These are phyloP conservation scores for Coniella vitis DNA, from an alignment of 2,329 filamentous ascomycete species.

Conservation along the genomic window DNA sequence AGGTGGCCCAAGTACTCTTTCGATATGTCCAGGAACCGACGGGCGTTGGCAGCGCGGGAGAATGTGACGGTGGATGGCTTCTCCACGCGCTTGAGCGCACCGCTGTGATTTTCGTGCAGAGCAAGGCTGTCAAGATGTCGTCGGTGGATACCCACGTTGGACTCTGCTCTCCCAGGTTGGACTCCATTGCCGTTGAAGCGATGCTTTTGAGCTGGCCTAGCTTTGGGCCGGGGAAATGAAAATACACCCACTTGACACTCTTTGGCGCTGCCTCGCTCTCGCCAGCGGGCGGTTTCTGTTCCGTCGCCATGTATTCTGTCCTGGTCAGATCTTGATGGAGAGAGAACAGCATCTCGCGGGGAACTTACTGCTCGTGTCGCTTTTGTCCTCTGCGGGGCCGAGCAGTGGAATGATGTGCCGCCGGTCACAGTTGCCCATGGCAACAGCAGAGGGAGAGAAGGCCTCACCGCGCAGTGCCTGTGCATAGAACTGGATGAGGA, in stretches of 20 bases:
- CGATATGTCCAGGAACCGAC: conserved; percentile 2
- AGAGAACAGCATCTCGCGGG: not conserved
- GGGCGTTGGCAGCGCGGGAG: conserved; percentile 6
- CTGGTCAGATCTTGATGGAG: not conserved
- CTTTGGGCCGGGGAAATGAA: conserved; percentile 7
- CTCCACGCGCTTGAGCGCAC: conserved; percentile 8
- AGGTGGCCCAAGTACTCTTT: conserved; percentile 9
- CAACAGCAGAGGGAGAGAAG: conserved; percentile 1
- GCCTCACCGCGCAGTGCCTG: conserved; percentile 6
- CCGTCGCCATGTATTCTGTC: not conserved
- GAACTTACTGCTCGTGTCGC: conserved; percentile 1
- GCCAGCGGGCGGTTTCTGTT: not conserved
- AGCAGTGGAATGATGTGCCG: conserved; percentile 5
- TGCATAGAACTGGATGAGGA: conserved; percentile 12
- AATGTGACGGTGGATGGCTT: conserved; percentile 1
- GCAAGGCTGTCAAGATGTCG: conserved; percentile 9
- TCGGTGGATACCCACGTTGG: conserved; percentile 12
- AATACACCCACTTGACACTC: conserved; percentile 16
- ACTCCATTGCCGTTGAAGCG: not conserved
- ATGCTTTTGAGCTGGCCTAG: conserved; percentile 10
- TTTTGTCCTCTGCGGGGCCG: not conserved
- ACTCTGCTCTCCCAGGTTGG: not conserved
- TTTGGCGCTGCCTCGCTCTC: no score
- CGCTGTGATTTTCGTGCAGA: conserved; percentile 3
- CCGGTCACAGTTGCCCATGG: conserved; percentile 9